Evolutionary conservation across 768 basidiomycete species (phyloP).

Genomic region (Coprinellus micaceus): DNA sequence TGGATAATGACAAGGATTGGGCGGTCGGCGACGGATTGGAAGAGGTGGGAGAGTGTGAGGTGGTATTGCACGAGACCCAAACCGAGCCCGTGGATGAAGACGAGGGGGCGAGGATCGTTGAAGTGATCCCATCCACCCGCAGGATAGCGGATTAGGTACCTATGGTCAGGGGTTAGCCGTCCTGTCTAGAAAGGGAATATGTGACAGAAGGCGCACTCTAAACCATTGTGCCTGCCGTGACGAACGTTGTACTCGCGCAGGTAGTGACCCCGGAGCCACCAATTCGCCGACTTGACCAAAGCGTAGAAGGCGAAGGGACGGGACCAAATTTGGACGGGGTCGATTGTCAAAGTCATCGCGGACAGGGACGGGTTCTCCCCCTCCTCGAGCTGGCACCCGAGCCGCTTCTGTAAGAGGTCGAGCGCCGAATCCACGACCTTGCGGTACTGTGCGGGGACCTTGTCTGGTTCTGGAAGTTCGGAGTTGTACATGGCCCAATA

Average conservation of each 20-base stretch:
- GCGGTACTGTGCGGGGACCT: constrained; percentile 40
- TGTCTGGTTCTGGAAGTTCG: constrained; percentile 51
- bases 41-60: constrained; percentile 54
- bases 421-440: constrained; percentile 57
- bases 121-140: constrained; percentile 56
- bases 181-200: neutral
- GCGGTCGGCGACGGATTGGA: constrained; percentile 54
- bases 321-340: constrained; percentile 64
- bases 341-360: constrained; percentile 72
- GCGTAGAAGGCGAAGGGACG: constrained; percentile 70
- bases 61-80: constrained; percentile 75
- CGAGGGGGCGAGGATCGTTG: constrained; percentile 60
- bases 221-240: constrained; percentile 49
- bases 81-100: constrained; percentile 89
- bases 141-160: constrained; percentile 76
- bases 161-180: constrained; percentile 23
- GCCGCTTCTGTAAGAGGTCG: constrained; percentile 63
- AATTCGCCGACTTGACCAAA: constrained; percentile 46
- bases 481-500: constrained; percentile 81
- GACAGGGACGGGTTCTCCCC: constrained; percentile 49
- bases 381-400: constrained; percentile 61
- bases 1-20: constrained; percentile 77
- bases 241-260: constrained; percentile 37
- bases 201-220: constrained; percentile 51
- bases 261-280: constrained; percentile 42